These are phyloP conservation scores for Avena insularis DNA, from an alignment of 176 grass and related monocot genomes.

Conservation along the genomic window DNA sequence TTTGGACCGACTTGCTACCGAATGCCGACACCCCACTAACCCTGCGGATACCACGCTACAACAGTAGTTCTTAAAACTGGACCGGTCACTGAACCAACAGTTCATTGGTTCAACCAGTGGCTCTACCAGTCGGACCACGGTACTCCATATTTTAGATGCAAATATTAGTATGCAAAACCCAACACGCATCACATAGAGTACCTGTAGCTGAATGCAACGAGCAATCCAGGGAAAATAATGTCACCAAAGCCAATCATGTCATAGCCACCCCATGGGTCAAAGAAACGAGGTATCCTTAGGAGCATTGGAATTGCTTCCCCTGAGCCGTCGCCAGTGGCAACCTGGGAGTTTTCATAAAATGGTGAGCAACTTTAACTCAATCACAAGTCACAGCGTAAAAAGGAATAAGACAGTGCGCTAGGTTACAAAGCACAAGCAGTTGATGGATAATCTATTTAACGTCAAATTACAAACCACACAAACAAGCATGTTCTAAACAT, in stretches of 20 bases:
- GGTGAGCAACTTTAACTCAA: constrained; percentile 21
- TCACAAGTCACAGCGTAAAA: neutral
- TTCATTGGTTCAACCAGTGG: neutral
- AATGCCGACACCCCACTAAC: neutral
- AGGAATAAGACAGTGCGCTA: neutral
- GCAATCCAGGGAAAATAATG: constrained; percentile 96
- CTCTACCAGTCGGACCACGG: neutral
- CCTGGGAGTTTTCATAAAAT: constrained; percentile 53
- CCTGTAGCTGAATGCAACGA: constrained; percentile 96
- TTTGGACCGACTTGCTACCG: neutral
- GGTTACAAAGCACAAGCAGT: neutral
- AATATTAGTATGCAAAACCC: neutral
- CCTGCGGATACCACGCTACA: neutral
- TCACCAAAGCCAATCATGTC: constrained; percentile 99
- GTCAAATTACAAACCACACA: neutral
- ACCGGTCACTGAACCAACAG: neutral
- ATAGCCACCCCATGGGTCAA: constrained; percentile 99
- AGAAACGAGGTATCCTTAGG: constrained; percentile 88
- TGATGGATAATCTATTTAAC: constrained; percentile 20
- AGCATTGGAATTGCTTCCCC: constrained; percentile 98
- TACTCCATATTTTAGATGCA: neutral
- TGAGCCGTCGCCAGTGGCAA: constrained; percentile 81
- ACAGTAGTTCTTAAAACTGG: neutral
- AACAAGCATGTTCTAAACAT: neutral
- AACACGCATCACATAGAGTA: constrained; percentile 36